Evolutionary conservation across 352 stramenopile genomes (phyloP).

Genomic region (Phytophthora hibernalis): DNA sequence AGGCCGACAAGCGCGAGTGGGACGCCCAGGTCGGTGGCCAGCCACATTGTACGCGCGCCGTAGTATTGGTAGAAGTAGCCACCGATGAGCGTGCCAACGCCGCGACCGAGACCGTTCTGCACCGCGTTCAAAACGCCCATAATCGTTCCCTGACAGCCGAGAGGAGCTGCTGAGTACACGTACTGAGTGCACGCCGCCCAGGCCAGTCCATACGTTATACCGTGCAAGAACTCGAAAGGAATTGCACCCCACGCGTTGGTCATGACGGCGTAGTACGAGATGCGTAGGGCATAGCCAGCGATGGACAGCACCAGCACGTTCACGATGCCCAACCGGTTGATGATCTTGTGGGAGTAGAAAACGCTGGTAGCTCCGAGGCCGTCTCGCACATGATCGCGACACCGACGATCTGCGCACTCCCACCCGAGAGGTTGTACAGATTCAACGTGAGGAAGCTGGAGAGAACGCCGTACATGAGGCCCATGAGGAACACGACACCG

Average conservation of each 20-base stretch:
- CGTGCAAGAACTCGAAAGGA: constrained; percentile 84
- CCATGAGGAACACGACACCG: constrained; percentile 80
- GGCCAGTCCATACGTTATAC: constrained; percentile 73
- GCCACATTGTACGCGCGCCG: constrained; percentile 71
- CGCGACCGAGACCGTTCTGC: constrained; percentile 77
- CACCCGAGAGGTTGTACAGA: constrained; percentile 78
- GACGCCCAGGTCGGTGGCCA: constrained; percentile 69
- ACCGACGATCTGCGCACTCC: constrained; percentile 81
- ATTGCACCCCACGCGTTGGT: constrained; percentile 82
- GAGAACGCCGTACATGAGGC: constrained; percentile 82
- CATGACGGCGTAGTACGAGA: constrained; percentile 82
- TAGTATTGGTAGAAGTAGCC: constrained; percentile 84
- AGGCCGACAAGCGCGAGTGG: constrained; percentile 67
- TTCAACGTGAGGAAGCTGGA: constrained; percentile 88
- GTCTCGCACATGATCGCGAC: constrained; percentile 85
- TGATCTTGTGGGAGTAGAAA: constrained; percentile 83
- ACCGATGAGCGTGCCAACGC: constrained; percentile 69
- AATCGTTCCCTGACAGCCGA: constrained; percentile 70
- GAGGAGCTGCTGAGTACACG: constrained; percentile 67
- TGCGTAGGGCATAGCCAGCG: constrained; percentile 66
- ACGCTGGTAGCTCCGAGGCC: constrained; percentile 78
- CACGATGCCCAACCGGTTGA: constrained; percentile 73
- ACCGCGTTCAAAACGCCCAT: constrained; percentile 83
- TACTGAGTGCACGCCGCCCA: constrained; percentile 84
- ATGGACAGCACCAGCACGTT: constrained; percentile 80